phyloP scores from a whole-genome alignment of 179 eudicot genomes.

The Monotropa hypopitys region DNA sequence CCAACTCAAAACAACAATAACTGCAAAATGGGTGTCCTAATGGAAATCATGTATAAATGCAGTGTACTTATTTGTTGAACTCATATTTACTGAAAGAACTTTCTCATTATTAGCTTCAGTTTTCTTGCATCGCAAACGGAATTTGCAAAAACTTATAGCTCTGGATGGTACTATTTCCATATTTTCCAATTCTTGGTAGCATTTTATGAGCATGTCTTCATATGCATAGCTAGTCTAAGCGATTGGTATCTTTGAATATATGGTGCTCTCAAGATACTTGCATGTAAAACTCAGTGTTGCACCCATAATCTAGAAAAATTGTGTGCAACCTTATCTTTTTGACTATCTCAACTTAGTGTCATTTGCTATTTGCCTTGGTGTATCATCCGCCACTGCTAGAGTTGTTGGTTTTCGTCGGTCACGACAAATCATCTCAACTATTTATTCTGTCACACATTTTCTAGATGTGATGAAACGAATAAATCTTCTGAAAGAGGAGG shows the following conservation, averaged over 20 bases:
- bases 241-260: no score
- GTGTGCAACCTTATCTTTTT: conserved; percentile 1
- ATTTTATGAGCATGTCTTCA: no score
- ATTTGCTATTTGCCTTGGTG: not conserved
- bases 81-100: not conserved
- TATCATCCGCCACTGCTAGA: not conserved
- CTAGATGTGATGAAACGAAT: conserved; percentile 86
- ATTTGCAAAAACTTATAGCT: not conserved
- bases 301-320: not conserved
- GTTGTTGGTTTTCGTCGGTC: not conserved
- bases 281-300: no score
- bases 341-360: not conserved
- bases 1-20: not conserved
- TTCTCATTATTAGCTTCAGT: not conserved
- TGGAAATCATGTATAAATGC: not conserved
- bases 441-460: not conserved
- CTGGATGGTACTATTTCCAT: not conserved
- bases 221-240: no score
- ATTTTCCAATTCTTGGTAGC: not conserved
- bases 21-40: not conserved
- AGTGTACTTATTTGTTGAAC: not conserved
- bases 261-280: no score
- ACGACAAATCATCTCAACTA: not conserved
- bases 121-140: not conserved
- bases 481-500: conserved; percentile 94